Evolutionary conservation across 2,329 filamentous ascomycete species (phyloP).

Genomic region (Colletotrichum sp.): DNA sequence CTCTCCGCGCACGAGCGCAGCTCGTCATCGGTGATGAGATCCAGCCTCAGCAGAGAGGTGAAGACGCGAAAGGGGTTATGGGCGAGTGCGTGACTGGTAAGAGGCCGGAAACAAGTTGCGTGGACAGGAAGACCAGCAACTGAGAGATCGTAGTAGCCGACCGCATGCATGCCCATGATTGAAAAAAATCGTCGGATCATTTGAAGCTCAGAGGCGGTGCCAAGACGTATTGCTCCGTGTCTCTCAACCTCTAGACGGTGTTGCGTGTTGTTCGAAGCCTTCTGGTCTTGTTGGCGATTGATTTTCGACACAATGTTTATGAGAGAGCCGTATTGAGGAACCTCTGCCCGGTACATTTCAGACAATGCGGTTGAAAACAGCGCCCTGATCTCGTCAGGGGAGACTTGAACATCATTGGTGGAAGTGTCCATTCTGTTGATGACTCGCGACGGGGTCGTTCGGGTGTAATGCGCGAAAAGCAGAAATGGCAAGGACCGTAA

Average conservation of each 20-base stretch:
- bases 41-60: constrained; percentile 39
- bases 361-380: constrained; percentile 25
- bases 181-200: constrained; percentile 48
- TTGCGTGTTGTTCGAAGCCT: neutral
- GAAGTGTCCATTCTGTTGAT: neutral
- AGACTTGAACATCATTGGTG: neutral
- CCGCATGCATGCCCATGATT: constrained; percentile 50
- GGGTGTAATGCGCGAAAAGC: neutral
- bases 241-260: constrained; percentile 27
- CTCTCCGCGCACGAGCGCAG: constrained; percentile 33
- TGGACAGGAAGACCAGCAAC: constrained; percentile 53
- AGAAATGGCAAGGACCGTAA: neutral
- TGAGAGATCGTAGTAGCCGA: constrained; percentile 57
- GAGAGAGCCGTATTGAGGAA: constrained; percentile 25
- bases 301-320: constrained; percentile 23
- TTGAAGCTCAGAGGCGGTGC: constrained; percentile 45
- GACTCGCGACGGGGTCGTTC: fast-evolving
- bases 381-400: constrained; percentile 25
- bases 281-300: neutral
- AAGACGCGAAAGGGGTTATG: constrained; percentile 49
- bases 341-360: constrained; percentile 27
- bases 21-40: constrained; percentile 37
- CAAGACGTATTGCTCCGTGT: constrained; percentile 54
- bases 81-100: constrained; percentile 32
- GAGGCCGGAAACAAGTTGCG: constrained; percentile 55